phyloP scores from a whole-genome alignment of 257 asterid species.

The Leptodermis oblonga region DNA sequence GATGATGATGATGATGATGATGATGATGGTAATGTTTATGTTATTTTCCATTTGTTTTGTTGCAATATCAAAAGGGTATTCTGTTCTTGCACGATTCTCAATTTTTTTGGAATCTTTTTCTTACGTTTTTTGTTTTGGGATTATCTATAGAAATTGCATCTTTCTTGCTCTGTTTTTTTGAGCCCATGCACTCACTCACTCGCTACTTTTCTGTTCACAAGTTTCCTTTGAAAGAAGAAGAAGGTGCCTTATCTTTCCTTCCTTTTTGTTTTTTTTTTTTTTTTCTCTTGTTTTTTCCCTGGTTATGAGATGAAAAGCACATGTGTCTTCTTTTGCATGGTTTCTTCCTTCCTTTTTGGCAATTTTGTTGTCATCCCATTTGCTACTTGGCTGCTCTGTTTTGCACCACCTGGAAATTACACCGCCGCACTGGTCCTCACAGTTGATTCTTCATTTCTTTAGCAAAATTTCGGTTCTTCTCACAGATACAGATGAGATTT shows the following conservation, averaged over 20 bases:
- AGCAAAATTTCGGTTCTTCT: neutral
- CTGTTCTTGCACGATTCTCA: slow-evolving; percentile 11
- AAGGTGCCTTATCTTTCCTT: slow-evolving; percentile 16
- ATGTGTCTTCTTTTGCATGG: slow-evolving; percentile 47
- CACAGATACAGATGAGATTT: neutral
- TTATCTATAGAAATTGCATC: slow-evolving; percentile 13
- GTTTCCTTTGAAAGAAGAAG: slow-evolving; percentile 6
- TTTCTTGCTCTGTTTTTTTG: slow-evolving; percentile 14
- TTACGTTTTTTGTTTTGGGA: neutral
- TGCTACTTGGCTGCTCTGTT: slow-evolving; percentile 23
- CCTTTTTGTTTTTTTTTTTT: neutral
- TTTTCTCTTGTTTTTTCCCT: neutral
- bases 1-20: slow-evolving; percentile 3
- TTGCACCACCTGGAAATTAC: slow-evolving; percentile 20
- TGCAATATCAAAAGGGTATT: slow-evolving; percentile 16
- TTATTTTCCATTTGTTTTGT: too few species aligned
- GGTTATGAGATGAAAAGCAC: too few species aligned
- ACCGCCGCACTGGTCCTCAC: too few species aligned
- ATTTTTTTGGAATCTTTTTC: neutral
- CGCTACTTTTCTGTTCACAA: too few species aligned
- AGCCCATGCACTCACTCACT: too few species aligned
- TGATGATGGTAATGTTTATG: slow-evolving; percentile 9
- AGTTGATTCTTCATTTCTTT: too few species aligned
- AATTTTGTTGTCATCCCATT: slow-evolving; percentile 13
- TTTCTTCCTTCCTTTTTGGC: slow-evolving; percentile 11